Evolutionary conservation across 148 eudicot species (phyloP), one percentile per base, ranked within the genome.

Genomic region (Persicaria maculosa): DNA sequence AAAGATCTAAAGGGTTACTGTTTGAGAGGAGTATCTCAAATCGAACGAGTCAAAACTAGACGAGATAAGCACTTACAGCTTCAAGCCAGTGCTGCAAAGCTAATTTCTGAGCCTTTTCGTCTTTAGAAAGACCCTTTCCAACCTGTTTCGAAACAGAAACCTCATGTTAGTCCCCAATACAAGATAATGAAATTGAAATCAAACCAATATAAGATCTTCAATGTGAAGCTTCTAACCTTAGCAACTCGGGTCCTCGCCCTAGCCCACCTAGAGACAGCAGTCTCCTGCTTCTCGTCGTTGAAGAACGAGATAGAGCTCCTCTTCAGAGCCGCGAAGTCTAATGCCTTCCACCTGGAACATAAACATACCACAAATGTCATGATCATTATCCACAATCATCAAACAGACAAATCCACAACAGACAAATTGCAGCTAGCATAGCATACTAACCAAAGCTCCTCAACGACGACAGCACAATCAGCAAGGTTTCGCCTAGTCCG

Each of bases 401-500:
- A 22, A 59, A 59, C 20, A 20, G 2, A 20, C 9, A 3, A 57
- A 59, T 10, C 19, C 65, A 8, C 10, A 47, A 31, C 40, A 31
- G 40, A 31, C 40, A 31, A 2, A 31, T 31, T 31, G 40, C 40
- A 31, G 40, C 40, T 31, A 31, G 40, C 40, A 65, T 20, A 64
- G 11, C 47, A 65, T 74, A 84, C 92, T 47, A 40, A 92, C 97
- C 91, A 90, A 31, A 90, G 79, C 74, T 93, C 96, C 72, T 93
- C 97, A 62, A 90, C 90, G 68, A 93, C 93, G 69, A 93, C 97
- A 19, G 97, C 97, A 74, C 97, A 93, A 87, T 90, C 97, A 20
- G 97, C 97, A 72, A 93, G 88, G 53, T 93, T 90, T 77, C 97
- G 78, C 53, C 97, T 72, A 44, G 97, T 93, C 64, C 97, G 61